Evolutionary conservation across 2,329 filamentous ascomycete species (phyloP).

Genomic region (Ophiostoma tasmaniense): DNA sequence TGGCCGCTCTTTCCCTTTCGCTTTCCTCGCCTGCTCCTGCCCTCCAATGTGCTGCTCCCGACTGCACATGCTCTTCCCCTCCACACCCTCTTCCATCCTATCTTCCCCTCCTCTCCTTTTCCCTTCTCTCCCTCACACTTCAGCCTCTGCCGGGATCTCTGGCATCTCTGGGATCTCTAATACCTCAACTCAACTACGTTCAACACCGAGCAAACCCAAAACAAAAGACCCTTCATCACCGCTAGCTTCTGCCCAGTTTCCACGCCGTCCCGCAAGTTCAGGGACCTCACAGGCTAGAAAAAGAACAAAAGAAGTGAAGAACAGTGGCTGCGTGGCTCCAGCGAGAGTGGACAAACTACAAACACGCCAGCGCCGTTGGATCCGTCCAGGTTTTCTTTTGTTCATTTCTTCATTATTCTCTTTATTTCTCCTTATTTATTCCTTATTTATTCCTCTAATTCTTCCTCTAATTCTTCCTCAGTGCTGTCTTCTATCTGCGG

Average conservation of each 20-base stretch:
- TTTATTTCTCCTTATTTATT: too few species aligned
- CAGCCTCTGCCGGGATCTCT: too few species aligned
- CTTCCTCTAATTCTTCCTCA: background rate
- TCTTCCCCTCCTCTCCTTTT: background rate
- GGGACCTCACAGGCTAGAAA: background rate
- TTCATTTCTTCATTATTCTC: too few species aligned
- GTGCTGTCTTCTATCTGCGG: background rate
- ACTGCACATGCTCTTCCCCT: background rate
- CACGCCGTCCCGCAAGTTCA: constrained; percentile 4
- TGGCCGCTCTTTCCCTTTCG: background rate
- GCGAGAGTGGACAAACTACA: background rate
- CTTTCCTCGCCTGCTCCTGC: background rate
- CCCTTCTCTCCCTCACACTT: background rate
- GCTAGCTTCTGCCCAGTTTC: constrained; percentile 6
- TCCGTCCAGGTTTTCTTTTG: background rate
- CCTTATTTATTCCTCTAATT: background rate
- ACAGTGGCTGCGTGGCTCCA: background rate
- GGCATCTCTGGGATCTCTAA: too few species aligned
- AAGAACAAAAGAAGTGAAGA: background rate
- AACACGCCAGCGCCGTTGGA: background rate
- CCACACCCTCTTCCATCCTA: too few species aligned
- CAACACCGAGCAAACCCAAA: too few species aligned
- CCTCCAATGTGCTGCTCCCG: too few species aligned
- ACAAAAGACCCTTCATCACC: background rate
- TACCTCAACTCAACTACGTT: too few species aligned